Percentiles rank a stretch among this genome's conserved stretches.
phyloP scores from a whole-genome alignment of 768 basidiomycete genomes.

The Suillus weaverae region DNA sequence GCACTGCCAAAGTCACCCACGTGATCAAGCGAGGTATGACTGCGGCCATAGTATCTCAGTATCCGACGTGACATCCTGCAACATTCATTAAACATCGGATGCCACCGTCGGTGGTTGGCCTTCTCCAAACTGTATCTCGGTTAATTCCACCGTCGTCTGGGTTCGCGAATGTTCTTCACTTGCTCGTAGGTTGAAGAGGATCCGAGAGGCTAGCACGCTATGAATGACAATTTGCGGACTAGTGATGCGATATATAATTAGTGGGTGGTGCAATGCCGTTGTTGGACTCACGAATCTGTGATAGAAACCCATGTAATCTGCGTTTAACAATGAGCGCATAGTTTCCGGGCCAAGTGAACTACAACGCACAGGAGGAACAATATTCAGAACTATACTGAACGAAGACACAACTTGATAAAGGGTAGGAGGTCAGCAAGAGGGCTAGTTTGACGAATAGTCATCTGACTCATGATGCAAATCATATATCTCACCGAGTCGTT shows the following conservation, averaged over 20 bases:
- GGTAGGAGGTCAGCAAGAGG: not conserved
- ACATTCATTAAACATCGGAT: no score
- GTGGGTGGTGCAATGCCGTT: not conserved
- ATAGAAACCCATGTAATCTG: not conserved
- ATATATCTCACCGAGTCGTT: not conserved
- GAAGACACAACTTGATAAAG: not conserved
- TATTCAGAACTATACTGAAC: not conserved
- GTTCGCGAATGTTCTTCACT: not conserved
- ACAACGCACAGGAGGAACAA: not conserved
- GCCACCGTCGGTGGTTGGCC: no score
- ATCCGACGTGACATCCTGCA: no score
- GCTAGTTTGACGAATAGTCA: not conserved
- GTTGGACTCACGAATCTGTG: not conserved
- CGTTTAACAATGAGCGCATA: not conserved
- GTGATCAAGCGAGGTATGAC: no score
- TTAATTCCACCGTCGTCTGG: not conserved
- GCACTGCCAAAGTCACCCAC: no score
- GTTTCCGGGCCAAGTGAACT: not conserved
- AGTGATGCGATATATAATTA: not conserved
- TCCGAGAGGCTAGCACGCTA: not conserved
- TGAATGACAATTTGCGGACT: conserved; percentile 2
- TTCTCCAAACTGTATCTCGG: not conserved
- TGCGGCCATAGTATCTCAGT: no score
- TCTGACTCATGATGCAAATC: not conserved
- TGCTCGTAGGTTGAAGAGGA: not conserved